Evolutionary conservation across 2,329 filamentous ascomycete genomes (phyloP).

Genomic region (Fonsecaea multimorphosa): DNA sequence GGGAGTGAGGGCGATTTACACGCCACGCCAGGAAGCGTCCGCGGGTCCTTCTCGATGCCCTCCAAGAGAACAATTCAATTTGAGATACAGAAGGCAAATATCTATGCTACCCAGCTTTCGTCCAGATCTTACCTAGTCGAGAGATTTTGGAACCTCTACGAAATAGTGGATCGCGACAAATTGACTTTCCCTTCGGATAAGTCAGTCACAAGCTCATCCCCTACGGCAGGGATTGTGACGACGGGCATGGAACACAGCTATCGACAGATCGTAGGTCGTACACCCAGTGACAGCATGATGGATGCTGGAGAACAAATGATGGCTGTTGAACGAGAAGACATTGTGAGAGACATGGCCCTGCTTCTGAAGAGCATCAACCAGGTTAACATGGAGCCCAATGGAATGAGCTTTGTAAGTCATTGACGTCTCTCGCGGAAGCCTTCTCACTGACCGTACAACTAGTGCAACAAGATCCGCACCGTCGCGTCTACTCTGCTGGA

Average conservation of each 20-base stretch:
- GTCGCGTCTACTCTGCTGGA: conserved; percentile 81
- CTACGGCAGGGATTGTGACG: conserved; percentile 34
- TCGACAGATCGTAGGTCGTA: conserved; percentile 30
- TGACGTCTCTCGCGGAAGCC: neutral
- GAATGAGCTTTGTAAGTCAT: conserved; percentile 65
- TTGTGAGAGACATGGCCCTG: conserved; percentile 77
- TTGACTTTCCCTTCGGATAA: conserved; percentile 32
- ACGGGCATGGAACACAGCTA: conserved; percentile 36
- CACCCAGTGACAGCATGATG: conserved; percentile 39
- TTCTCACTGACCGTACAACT: neutral
- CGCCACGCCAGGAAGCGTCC: conserved; percentile 24
- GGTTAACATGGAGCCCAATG: conserved; percentile 79
- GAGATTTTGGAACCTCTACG: conserved; percentile 79
- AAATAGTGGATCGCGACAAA: conserved; percentile 61
- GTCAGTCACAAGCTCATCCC: conserved; percentile 33
- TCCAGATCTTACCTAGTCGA: conserved; percentile 86
- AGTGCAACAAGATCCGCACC: conserved; percentile 81
- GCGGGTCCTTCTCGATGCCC: conserved; percentile 32
- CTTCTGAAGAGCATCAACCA: conserved; percentile 80
- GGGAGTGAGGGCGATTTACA: conserved; percentile 24
- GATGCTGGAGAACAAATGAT: conserved; percentile 57
- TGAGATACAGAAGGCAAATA: conserved; percentile 91
- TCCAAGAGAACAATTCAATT: conserved; percentile 63
- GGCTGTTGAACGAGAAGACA: conserved; percentile 76
- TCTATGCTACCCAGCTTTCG: conserved; percentile 79